These are phyloP conservation scores for Naganishia vaughanmartiniae DNA, from an alignment of 768 basidiomycete genomes.

Conservation along the genomic window DNA sequence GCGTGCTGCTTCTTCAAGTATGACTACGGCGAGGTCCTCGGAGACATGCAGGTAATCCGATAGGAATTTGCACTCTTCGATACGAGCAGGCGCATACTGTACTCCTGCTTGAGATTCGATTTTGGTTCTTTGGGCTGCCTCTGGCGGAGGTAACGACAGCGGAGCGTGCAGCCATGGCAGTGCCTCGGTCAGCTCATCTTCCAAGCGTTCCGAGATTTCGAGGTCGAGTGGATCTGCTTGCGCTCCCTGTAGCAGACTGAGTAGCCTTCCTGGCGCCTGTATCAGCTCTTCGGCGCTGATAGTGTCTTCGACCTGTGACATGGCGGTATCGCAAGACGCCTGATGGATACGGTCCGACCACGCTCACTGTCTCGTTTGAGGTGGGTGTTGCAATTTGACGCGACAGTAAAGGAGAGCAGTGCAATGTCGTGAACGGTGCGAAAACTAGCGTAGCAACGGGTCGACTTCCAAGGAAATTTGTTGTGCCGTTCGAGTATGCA, in stretches of 20 bases:
- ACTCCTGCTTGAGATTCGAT: constrained; percentile 15
- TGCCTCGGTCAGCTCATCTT: constrained; percentile 13
- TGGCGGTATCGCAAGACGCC: background rate
- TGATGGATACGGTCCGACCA: background rate
- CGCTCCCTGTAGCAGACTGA: constrained; percentile 8
- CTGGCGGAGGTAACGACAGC: constrained; percentile 14
- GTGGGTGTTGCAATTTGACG: background rate
- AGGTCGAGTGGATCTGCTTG: constrained; percentile 3
- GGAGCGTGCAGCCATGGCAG: constrained; percentile 20
- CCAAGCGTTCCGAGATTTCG: constrained; percentile 23
- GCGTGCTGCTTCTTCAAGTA: constrained; percentile 6
- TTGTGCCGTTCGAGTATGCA: background rate
- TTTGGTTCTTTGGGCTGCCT: constrained; percentile 13
- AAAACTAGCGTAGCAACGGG: background rate
- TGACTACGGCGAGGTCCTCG: constrained; percentile 18
- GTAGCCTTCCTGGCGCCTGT: constrained; percentile 5
- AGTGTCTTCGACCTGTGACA: constrained; percentile 15
- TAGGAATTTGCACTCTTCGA: constrained; percentile 17
- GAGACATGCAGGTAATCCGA: constrained; percentile 31
- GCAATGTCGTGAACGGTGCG: background rate
- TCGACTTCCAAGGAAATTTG: background rate
- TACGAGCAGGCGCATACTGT: constrained; percentile 6
- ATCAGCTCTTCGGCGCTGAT: constrained; percentile 10
- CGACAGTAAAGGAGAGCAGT: background rate
- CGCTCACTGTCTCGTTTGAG: background rate